Evolutionary conservation across 805 yeast genomes (phyloP), one percentile per base, ranked within the genome.

Genomic region (Kodamaea jinghongensis): DNA sequence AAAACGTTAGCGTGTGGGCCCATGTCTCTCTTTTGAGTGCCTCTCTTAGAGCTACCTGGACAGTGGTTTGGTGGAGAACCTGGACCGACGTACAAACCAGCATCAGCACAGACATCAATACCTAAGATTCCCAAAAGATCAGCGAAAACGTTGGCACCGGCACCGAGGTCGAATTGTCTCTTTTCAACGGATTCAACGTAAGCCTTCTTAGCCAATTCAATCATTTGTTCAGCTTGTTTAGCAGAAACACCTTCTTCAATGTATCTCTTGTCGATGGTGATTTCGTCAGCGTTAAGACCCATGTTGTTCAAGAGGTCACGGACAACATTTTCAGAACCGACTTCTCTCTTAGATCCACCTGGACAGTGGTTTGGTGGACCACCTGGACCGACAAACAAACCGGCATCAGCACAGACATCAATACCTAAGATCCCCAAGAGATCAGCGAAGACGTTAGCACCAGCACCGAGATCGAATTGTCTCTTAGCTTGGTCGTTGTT

Each of bases 321-420:
- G 12, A 15, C 36, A 27, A 31, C 42, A 22, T 30, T 32, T 5
- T 36, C 29, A 15, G 39, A 33, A 16, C 17, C 26, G 31, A 36
- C 30, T 9, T 36, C 23, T 10, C 34, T 34, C 15, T 23, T 30
- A n/a, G n/a, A n/a, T n/a, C n/a, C n/a, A n/a, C n/a, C n/a, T n/a
- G n/a, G n/a, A n/a, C n/a, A n/a, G n/a, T n/a, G n/a, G n/a, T n/a
- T n/a, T n/a, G n/a, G n/a, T n/a, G n/a, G n/a, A n/a, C n/a, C n/a
- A n/a, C n/a, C n/a, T n/a, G n/a, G n/a, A n/a, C n/a, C n/a, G n/a
- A 23, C 28, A n/a, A 9, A 25, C 22, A 9, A 20, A 16, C 42
- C 47, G 17, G 37, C 43, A 25, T 38, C 49, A 22, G 36, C 50
- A n/a, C n/a, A n/a, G n/a, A n/a, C n/a, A 15, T 22, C 25, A n/a